These are phyloP conservation scores for Actinomucor elegans DNA, from an alignment of 371 early-diverging fungal genomes.

Conservation along the genomic window DNA sequence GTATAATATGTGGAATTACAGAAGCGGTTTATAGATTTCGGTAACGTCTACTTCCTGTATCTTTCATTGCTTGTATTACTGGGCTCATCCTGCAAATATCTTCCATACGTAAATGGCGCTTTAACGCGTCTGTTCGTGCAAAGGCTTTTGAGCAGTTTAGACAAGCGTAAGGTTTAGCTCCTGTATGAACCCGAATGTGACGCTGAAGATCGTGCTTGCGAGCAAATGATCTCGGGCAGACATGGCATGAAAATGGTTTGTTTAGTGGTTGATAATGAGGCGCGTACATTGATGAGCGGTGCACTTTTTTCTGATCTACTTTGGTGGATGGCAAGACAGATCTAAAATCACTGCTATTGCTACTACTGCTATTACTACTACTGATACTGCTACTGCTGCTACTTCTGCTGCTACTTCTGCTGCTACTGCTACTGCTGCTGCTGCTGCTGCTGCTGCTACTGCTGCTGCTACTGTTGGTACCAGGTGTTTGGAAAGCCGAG, in stretches of 20 bases:
- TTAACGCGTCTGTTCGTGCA: constrained; percentile 67
- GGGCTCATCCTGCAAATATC: constrained; percentile 46
- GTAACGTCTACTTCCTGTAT: constrained; percentile 31
- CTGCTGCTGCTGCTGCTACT: not conserved
- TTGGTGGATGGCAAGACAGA: too few relatives aligned
- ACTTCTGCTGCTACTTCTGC: not conserved
- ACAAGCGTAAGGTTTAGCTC: constrained; percentile 63
- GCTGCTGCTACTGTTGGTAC: not conserved
- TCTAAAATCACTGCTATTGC: too few relatives aligned
- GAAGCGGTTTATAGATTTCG: constrained; percentile 20
- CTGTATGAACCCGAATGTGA: constrained; percentile 59
- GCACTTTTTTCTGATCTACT: too few relatives aligned
- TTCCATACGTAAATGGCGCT: constrained; percentile 60
- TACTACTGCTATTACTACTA: too few relatives aligned
- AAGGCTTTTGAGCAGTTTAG: constrained; percentile 59
- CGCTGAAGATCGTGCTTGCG: constrained; percentile 52
- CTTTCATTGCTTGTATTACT: constrained; percentile 47
- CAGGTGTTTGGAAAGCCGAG: not conserved
- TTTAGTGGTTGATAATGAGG: not conserved
- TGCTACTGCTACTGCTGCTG: not conserved
- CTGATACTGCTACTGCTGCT: too few relatives aligned
- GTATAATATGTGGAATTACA: not conserved
- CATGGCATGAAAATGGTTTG: constrained; percentile 10
- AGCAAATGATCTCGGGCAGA: constrained; percentile 39
- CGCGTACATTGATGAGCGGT: too few relatives aligned